These are phyloP conservation scores for Echria macrotheca DNA, from an alignment of 495 filamentous ascomycete species.

Conservation along the genomic window DNA sequence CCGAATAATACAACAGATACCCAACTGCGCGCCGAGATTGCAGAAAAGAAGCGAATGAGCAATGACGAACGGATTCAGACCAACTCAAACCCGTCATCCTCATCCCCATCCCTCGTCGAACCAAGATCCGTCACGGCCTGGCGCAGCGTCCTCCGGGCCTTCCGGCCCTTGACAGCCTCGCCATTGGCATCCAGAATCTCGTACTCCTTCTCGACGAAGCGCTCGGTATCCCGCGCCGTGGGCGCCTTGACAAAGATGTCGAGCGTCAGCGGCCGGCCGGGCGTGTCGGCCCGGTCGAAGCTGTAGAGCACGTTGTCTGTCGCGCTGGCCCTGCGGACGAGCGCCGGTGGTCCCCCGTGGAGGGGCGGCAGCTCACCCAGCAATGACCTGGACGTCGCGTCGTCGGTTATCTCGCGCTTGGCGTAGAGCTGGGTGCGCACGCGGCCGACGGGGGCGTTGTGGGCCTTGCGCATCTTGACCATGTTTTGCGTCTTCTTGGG, in stretches of 20 bases:
- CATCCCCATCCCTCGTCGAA: slow-evolving; percentile 1
- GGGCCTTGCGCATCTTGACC: slow-evolving; percentile 26
- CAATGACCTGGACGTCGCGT: slow-evolving; percentile 7
- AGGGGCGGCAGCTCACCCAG: slow-evolving; percentile 20
- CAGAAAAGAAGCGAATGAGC: not conserved
- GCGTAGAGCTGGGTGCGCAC: slow-evolving; percentile 27
- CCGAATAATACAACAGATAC: too few species aligned
- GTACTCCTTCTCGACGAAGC: slow-evolving; percentile 44
- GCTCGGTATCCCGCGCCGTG: slow-evolving; percentile 37
- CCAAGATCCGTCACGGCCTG: too few species aligned
- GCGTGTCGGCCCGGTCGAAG: slow-evolving; percentile 39
- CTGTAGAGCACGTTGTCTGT: slow-evolving; percentile 39
- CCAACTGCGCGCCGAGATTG: not conserved
- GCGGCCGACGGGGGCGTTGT: slow-evolving; percentile 12
- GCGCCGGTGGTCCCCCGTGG: too few species aligned
- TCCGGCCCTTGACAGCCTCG: slow-evolving; percentile 37
- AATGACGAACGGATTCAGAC: slow-evolving; percentile 22
- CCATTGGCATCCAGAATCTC: slow-evolving; percentile 43
- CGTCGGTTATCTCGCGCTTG: slow-evolving; percentile 29
- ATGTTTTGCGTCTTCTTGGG: slow-evolving; percentile 30
- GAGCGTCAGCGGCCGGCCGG: slow-evolving; percentile 33
- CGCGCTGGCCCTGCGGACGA: slow-evolving; percentile 18
- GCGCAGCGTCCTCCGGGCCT: slow-evolving; percentile 35
- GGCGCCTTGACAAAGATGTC: slow-evolving; percentile 39
- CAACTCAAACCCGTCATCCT: slow-evolving; percentile 45